Evolutionary conservation across 768 basidiomycete genomes (phyloP).

Genomic region (Clavaria fumosa): DNA sequence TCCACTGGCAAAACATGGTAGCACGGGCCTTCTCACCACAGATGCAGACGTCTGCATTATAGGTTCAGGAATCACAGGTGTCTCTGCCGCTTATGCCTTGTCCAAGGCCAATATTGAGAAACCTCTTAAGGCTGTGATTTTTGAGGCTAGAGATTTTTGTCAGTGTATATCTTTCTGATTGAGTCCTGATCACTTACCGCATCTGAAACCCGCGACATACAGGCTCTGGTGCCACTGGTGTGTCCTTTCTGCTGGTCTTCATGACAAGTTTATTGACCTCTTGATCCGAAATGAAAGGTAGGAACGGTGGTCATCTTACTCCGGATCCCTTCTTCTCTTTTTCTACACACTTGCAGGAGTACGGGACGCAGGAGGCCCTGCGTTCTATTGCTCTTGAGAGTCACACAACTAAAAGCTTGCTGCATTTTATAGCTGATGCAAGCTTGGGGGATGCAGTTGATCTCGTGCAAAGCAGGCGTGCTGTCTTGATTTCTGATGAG

Average conservation of each 20-base stretch:
- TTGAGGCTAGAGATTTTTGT: constrained; percentile 86
- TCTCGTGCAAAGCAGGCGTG: constrained; percentile 42
- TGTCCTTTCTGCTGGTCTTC: not conserved
- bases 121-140: constrained; percentile 37
- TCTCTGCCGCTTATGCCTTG: constrained; percentile 62
- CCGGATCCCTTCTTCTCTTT: constrained; percentile 35
- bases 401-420: constrained; percentile 33
- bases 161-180: constrained; percentile 16
- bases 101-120: constrained; percentile 19
- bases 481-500: too few relatives aligned
- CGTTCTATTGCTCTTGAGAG: constrained; percentile 40
- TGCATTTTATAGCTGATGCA: constrained; percentile 31
- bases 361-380: constrained; percentile 40
- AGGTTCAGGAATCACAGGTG: constrained; percentile 68
- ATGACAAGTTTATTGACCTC: not conserved
- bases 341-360: constrained; percentile 17
- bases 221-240: constrained; percentile 72
- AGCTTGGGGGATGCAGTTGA: constrained; percentile 38
- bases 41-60: constrained; percentile 66
- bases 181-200: not conserved
- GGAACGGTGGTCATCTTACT: constrained; percentile 69
- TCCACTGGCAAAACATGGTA: constrained; percentile 53
- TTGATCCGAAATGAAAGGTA: too few relatives aligned
- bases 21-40: constrained; percentile 37
- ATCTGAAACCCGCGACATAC: constrained; percentile 1